Evolutionary conservation across 2,329 filamentous ascomycete genomes (phyloP).

Genomic region (Trichoderma harzianum): DNA sequence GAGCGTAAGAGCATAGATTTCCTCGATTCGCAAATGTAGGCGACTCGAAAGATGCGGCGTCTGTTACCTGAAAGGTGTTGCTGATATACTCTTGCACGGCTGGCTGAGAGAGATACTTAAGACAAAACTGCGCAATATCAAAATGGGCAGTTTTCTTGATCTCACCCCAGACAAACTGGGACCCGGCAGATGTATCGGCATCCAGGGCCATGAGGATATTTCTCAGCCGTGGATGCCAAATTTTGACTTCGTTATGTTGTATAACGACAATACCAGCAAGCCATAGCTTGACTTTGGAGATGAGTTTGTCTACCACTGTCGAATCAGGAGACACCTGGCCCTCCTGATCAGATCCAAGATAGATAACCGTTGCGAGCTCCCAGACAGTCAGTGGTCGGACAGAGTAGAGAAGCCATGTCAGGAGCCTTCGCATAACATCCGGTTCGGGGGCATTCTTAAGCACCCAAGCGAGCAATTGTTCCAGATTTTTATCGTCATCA

Average conservation of each 20-base stretch:
- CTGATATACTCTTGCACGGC: constrained; percentile 8
- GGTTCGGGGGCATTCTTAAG: constrained; percentile 11
- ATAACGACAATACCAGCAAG: constrained; percentile 18
- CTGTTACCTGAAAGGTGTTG: not conserved
- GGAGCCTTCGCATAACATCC: not conserved
- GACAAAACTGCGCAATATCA: constrained; percentile 13
- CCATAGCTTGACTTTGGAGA: constrained; percentile 17
- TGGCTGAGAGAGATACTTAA: constrained; percentile 16
- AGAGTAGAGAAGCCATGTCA: constrained; percentile 19
- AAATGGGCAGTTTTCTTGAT: constrained; percentile 14
- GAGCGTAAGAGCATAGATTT: constrained; percentile 16
- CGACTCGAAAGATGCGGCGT: constrained; percentile 4
- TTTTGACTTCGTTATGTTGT: constrained; percentile 17
- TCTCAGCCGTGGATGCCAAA: constrained; percentile 13
- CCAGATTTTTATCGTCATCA: constrained; percentile 4
- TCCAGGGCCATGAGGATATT: constrained; percentile 4
- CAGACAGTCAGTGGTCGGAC: constrained; percentile 19
- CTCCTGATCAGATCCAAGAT: not conserved
- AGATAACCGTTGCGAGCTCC: constrained; percentile 18
- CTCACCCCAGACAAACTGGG: constrained; percentile 7
- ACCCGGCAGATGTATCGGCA: not conserved
- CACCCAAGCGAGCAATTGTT: constrained; percentile 14
- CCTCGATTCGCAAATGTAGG: constrained; percentile 11
- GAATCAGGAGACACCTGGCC: not conserved
- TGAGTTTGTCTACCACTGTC: not conserved